A percentile compares a stretch with the other conserved stretches of the same genome.
phyloP scores from a whole-genome alignment of 2,329 filamentous ascomycete genomes.

The Aspergillus aculeatus region DNA sequence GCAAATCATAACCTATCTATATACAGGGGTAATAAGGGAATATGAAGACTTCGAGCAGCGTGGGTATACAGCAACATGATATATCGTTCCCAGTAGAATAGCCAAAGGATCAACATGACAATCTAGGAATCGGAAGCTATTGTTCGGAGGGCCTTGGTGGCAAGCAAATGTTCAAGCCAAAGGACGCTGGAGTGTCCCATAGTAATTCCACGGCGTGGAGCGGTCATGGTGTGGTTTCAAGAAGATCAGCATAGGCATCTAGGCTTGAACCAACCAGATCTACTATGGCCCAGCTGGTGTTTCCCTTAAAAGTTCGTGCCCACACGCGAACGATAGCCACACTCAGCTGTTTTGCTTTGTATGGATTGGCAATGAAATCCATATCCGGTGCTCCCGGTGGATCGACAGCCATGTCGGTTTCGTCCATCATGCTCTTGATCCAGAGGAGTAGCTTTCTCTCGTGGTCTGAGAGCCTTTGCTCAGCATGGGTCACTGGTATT shows the following conservation, averaged over 20 bases:
- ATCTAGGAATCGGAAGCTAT: background rate
- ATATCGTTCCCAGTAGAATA: slow-evolving; percentile 12
- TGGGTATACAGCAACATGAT: slow-evolving; percentile 24
- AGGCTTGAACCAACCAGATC: slow-evolving; percentile 48
- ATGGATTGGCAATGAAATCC: slow-evolving; percentile 44
- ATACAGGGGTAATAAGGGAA: slow-evolving; percentile 18
- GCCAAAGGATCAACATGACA: background rate
- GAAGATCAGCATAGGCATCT: slow-evolving; percentile 47
- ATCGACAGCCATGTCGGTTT: slow-evolving; percentile 48
- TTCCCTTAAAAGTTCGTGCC: slow-evolving; percentile 48
- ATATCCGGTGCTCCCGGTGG: slow-evolving; percentile 39
- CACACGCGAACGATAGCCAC: slow-evolving; percentile 50
- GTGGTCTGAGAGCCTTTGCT: slow-evolving; percentile 47
- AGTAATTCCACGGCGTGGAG: background rate
- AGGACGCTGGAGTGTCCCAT: background rate
- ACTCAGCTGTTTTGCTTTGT: slow-evolving; percentile 47
- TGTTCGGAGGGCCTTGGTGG: background rate
- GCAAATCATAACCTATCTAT: slow-evolving; percentile 14
- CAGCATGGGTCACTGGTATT: slow-evolving; percentile 43
- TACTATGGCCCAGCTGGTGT: slow-evolving; percentile 50
- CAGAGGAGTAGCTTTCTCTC: slow-evolving; percentile 48
- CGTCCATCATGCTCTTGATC: slow-evolving; percentile 52
- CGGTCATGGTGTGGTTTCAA: slow-evolving; percentile 29
- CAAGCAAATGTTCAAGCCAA: background rate
- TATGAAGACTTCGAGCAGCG: slow-evolving; percentile 5